Evolutionary conservation across 306 rosid species (phyloP).

Genomic region (Sphenostylis stenocarpa): DNA sequence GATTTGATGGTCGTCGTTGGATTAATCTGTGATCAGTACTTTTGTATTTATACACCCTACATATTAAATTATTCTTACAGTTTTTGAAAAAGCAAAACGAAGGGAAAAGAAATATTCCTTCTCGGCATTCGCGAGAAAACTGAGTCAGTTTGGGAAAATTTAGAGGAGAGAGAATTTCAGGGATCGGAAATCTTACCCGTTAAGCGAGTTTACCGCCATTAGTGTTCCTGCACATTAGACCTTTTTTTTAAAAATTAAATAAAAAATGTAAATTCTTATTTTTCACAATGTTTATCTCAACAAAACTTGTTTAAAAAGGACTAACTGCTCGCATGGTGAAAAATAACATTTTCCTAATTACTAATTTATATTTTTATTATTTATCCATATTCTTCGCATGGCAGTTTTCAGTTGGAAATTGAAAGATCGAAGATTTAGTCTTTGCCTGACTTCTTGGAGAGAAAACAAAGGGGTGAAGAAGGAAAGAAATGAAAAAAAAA

Average conservation of each 20-base stretch:
- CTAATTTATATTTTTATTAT: no score
- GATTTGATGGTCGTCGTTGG: conserved; percentile 46
- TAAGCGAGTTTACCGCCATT: conserved; percentile 39
- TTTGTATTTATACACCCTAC: background rate
- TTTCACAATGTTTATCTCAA: conserved; percentile 1
- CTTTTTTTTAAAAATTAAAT: background rate
- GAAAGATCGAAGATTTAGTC: no score
- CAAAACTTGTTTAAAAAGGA: background rate
- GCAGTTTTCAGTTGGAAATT: no score
- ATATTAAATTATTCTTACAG: background rate
- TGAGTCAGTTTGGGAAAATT: conserved; percentile 6
- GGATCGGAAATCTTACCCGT: conserved; percentile 35
- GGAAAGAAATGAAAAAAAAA: no score
- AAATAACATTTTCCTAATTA: background rate
- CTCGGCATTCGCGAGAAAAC: conserved; percentile 33
- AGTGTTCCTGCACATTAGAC: conserved; percentile 12
- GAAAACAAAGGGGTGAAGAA: no score
- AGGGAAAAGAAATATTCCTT: background rate
- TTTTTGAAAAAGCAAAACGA: background rate
- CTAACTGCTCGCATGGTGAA: no score
- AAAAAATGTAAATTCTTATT: background rate
- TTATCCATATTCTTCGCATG: no score
- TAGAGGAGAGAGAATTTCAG: conserved; percentile 18
- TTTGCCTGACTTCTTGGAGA: no score
- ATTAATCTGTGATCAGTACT: conserved; percentile 25